Conservation (phyloP, 495 filamentous ascomycete genomes). For the Astrothelium macrocarpum region DNA sequence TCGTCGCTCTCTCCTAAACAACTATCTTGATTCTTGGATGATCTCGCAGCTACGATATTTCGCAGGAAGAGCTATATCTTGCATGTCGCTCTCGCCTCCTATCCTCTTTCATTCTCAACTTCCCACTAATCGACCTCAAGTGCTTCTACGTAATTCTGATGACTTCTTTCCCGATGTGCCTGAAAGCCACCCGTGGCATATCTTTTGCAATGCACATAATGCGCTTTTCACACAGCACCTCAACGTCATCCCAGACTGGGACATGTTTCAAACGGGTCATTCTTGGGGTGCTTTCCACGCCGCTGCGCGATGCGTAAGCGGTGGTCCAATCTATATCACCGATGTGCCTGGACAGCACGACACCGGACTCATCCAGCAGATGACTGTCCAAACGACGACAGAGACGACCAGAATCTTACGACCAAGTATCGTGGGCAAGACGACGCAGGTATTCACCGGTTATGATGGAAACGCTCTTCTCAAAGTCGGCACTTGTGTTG, state of each 20-base stretch:
- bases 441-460: constrained; percentile 58
- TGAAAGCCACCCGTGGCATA: constrained; percentile 80
- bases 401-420: constrained; percentile 68
- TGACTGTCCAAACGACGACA: constrained; percentile 58
- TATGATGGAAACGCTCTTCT: constrained; percentile 65
- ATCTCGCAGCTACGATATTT: constrained; percentile 69
- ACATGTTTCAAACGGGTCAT: constrained; percentile 94
- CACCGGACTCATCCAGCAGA: constrained; percentile 59
- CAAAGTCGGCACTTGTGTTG: constrained; percentile 67
- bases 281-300: constrained; percentile 74
- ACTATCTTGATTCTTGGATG: constrained; percentile 83
- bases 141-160: constrained; percentile 78
- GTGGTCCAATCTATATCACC: constrained; percentile 89
- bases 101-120: constrained; percentile 77
- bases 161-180: constrained; percentile 83
- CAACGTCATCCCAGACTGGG: constrained; percentile 85
- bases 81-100: constrained; percentile 82
- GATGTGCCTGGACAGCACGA: constrained; percentile 78
- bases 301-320: constrained; percentile 78
- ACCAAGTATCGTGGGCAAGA: constrained; percentile 59
- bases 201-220: constrained; percentile 91
- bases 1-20: constrained; percentile 54
- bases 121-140: constrained; percentile 55
- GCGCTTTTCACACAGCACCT: constrained; percentile 65
- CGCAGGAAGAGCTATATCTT: constrained; percentile 67